phyloP scores from a whole-genome alignment of 1,284 basidiomycete species.

The Malassezia psittaci region DNA sequence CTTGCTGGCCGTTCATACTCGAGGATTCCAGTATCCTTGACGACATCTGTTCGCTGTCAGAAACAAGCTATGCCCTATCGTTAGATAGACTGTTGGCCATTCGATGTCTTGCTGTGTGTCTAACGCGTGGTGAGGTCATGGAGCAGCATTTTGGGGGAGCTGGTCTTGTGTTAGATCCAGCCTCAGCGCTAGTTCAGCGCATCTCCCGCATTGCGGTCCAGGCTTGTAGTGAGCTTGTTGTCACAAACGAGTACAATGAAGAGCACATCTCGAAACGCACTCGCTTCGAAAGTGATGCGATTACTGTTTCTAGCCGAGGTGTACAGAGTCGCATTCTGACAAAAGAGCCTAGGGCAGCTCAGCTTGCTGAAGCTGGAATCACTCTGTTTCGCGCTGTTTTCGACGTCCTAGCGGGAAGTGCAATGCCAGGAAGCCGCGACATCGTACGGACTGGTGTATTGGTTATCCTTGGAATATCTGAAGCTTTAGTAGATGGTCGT shows the following conservation, averaged over 20 bases:
- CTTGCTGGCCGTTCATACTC: slow-evolving; percentile 10
- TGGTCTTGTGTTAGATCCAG: slow-evolving; percentile 25
- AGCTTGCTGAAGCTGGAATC: slow-evolving; percentile 16
- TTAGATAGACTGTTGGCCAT: slow-evolving; percentile 12
- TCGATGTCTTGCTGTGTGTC: slow-evolving; percentile 20
- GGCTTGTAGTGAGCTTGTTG: slow-evolving; percentile 7
- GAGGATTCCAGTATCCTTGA: slow-evolving; percentile 14
- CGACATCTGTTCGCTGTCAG: slow-evolving; percentile 22
- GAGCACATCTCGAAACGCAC: slow-evolving; percentile 21
- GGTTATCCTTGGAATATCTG: slow-evolving; percentile 20
- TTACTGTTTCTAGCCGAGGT: slow-evolving; percentile 12
- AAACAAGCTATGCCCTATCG: neutral
- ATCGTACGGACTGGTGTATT: slow-evolving; percentile 19
- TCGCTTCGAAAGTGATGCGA: slow-evolving; percentile 30
- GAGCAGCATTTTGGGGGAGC: neutral
- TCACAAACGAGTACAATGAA: neutral
- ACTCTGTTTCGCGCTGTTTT: slow-evolving; percentile 20
- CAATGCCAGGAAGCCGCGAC: slow-evolving; percentile 21
- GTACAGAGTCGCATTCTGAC: slow-evolving; percentile 22
- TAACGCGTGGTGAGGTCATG: slow-evolving; percentile 3
- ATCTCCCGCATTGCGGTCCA: slow-evolving; percentile 21
- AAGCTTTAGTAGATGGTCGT: slow-evolving; percentile 20
- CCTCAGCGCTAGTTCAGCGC: slow-evolving; percentile 20
- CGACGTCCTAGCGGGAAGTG: slow-evolving; percentile 18
- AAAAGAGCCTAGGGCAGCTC: slow-evolving; percentile 15